Evolutionary conservation across 1,284 basidiomycete species (phyloP).

Genomic region (Naganishia cerealis): DNA sequence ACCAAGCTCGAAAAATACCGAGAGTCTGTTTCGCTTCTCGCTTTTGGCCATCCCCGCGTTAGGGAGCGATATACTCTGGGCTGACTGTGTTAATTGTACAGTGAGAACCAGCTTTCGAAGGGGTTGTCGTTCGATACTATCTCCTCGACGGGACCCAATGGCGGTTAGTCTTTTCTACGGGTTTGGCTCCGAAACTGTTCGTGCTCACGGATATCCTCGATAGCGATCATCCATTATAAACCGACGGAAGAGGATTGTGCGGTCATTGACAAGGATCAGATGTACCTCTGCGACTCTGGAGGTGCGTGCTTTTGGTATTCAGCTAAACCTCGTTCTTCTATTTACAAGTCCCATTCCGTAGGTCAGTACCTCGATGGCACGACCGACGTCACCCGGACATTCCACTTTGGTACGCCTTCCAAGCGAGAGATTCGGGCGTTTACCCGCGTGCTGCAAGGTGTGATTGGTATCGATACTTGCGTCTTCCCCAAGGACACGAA

Average conservation of each 20-base stretch:
- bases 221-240: constrained; percentile 90
- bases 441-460: constrained; percentile 91
- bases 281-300: constrained; percentile 94
- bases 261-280: constrained; percentile 72
- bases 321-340: not conserved
- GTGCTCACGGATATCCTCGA: constrained; percentile 24
- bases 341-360: not conserved
- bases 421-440: constrained; percentile 82
- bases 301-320: constrained; percentile 55
- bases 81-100: constrained; percentile 45
- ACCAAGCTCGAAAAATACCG: constrained; percentile 75
- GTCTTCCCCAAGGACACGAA: constrained; percentile 87
- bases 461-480: constrained; percentile 77
- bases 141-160: constrained; percentile 83
- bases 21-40: constrained; percentile 61
- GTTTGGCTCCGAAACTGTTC: not conserved
- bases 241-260: constrained; percentile 75
- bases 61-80: too few species aligned
- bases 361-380: constrained; percentile 62
- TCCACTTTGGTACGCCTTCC: constrained; percentile 86
- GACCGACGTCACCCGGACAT: constrained; percentile 88
- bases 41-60: not conserved
- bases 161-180: constrained; percentile 59
- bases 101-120: constrained; percentile 74
- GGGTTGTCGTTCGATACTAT: constrained; percentile 92